Evolutionary conservation across 371 early-diverging fungal species (phyloP).

Genomic region (Capniomyces stellatus): DNA sequence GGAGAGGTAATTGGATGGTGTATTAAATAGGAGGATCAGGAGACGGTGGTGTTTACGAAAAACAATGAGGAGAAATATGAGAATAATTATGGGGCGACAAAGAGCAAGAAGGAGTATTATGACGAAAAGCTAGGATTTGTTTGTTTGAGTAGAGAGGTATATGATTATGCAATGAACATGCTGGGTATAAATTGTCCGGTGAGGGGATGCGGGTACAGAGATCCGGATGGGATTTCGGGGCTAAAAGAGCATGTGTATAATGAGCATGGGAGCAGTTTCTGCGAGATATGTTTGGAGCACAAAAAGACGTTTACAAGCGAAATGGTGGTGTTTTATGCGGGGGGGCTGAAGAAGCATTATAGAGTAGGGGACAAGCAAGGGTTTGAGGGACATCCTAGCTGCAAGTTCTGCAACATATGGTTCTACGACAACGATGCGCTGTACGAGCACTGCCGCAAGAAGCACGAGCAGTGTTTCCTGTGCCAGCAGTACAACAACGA

Average conservation of each 20-base stretch:
- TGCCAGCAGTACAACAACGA: slow-evolving; percentile 48
- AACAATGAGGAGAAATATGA: slow-evolving; percentile 35
- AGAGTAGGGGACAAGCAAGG: slow-evolving; percentile 43
- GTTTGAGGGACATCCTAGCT: slow-evolving; percentile 84
- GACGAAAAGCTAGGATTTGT: slow-evolving; percentile 50
- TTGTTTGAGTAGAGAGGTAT: slow-evolving; percentile 54
- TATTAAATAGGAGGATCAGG: slow-evolving; percentile 25
- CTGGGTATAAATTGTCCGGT: slow-evolving; percentile 75
- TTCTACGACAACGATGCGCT: slow-evolving; percentile 83
- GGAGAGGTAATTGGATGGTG: slow-evolving; percentile 6
- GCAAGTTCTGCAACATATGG: slow-evolving; percentile 61
- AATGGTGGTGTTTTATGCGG: slow-evolving; percentile 53
- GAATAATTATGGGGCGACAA: slow-evolving; percentile 7
- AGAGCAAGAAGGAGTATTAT: slow-evolving; percentile 25
- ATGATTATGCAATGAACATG: slow-evolving; percentile 47
- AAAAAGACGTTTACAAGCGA: slow-evolving; percentile 86
- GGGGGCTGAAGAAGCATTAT: slow-evolving; percentile 50
- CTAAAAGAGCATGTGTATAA: slow-evolving; percentile 62
- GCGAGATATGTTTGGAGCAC: slow-evolving; percentile 69
- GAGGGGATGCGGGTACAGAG: slow-evolving; percentile 44
- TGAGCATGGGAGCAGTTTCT: slow-evolving; percentile 51
- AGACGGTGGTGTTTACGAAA: slow-evolving; percentile 43
- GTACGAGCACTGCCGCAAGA: slow-evolving; percentile 80
- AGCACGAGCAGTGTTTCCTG: slow-evolving; percentile 85
- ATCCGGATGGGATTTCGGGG: slow-evolving; percentile 57